These are phyloP conservation scores for Chondrostereum purpureum DNA, from an alignment of 1,284 basidiomycete species.

Conservation along the genomic window DNA sequence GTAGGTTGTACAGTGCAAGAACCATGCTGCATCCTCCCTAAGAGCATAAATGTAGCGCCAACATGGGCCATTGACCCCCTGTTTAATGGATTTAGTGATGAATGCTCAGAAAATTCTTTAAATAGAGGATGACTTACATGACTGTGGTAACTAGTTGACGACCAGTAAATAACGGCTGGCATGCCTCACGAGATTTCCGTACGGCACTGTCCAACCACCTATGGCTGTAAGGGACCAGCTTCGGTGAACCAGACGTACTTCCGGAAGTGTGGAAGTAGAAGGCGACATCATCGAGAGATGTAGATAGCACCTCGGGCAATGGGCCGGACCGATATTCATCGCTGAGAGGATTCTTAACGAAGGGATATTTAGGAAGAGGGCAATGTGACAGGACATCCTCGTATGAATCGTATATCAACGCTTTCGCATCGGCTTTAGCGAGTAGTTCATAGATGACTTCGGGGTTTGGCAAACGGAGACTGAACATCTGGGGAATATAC, in stretches of 20 bases:
- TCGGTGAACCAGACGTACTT: slow-evolving; percentile 68
- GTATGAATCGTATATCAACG: slow-evolving; percentile 57
- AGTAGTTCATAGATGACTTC: slow-evolving; percentile 62
- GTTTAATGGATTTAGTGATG: slow-evolving; percentile 18
- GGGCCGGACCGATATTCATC: slow-evolving; percentile 29
- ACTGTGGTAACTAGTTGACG: slow-evolving; percentile 61
- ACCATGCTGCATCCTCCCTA: slow-evolving; percentile 63
- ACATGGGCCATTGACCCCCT: slow-evolving; percentile 70
- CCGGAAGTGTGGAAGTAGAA: slow-evolving; percentile 73
- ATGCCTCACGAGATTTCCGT: slow-evolving; percentile 48
- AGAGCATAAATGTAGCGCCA: slow-evolving; percentile 59
- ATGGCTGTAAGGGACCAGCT: slow-evolving; percentile 61
- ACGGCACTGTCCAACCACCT: slow-evolving; percentile 53
- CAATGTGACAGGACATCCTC: slow-evolving; percentile 26
- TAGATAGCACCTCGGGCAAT: slow-evolving; percentile 38
- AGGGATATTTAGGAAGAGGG: slow-evolving; percentile 39
- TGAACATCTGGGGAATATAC: slow-evolving; percentile 67
- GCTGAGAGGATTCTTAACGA: slow-evolving; percentile 33
- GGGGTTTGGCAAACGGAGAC: slow-evolving; percentile 62
- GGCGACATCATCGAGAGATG: slow-evolving; percentile 35
- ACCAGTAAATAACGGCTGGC: slow-evolving; percentile 37
- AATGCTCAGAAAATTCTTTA: slow-evolving; percentile 18
- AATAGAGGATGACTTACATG: slow-evolving; percentile 47
- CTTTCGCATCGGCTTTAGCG: slow-evolving; percentile 45
- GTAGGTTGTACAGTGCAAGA: slow-evolving; percentile 66